Evolutionary conservation across 129 eudicot species (phyloP).

Genomic region (Mikania micrantha): DNA sequence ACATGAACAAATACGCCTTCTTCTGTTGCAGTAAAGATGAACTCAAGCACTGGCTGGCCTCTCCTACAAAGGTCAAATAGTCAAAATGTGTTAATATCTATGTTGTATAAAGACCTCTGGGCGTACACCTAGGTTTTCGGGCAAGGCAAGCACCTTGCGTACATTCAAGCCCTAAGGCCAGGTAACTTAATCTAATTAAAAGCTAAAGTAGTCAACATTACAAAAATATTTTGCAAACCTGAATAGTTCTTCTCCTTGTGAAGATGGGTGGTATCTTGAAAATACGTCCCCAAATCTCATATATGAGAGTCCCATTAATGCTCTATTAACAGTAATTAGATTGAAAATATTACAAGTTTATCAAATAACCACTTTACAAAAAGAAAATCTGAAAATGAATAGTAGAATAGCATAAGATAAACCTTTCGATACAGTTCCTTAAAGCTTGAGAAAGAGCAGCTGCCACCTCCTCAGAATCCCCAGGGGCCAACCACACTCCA

Average conservation of each 20-base stretch:
- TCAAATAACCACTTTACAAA: neutral
- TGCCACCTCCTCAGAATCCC: conserved; percentile 98
- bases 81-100: neutral
- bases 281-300: conserved; percentile 93
- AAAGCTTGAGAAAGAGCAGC: conserved; percentile 92
- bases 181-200: too few species aligned
- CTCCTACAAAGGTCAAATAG: conserved; percentile 48
- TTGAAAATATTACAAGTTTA: neutral
- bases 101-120: too few species aligned
- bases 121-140: too few species aligned
- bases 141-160: too few species aligned
- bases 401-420: conserved; percentile 6
- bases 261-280: conserved; percentile 68
- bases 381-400: neutral
- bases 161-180: too few species aligned
- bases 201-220: neutral
- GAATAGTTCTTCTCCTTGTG: conserved; percentile 82
- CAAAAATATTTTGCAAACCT: conserved; percentile 37
- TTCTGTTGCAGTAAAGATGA: conserved; percentile 84
- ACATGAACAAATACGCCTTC: conserved; percentile 87
- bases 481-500: conserved; percentile 95
- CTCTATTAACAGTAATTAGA: conserved; percentile 39
- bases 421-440: conserved; percentile 92
- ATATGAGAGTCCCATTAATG: conserved; percentile 71
- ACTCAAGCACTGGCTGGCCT: conserved; percentile 91